These are phyloP conservation scores for Xylogone sp. DNA, from an alignment of 2,329 filamentous ascomycete species.

Conservation along the genomic window DNA sequence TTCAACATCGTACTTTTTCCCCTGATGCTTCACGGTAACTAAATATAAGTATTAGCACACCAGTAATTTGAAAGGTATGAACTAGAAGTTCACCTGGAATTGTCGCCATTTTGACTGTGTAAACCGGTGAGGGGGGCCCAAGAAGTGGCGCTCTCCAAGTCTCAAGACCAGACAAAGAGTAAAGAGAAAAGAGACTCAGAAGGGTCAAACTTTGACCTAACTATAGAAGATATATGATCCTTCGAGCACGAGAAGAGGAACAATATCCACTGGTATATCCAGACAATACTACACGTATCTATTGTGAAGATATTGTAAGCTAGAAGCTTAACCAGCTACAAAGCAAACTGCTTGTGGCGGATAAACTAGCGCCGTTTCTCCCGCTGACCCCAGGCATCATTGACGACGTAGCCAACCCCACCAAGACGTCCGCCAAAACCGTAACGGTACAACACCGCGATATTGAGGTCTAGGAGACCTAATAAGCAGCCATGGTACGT, in stretches of 20 bases:
- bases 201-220: not conserved
- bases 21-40: constrained; percentile 94
- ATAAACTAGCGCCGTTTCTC: constrained; percentile 9
- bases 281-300: not conserved
- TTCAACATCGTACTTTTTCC: constrained; percentile 93
- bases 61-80: not conserved
- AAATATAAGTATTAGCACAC: constrained; percentile 11
- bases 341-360: constrained; percentile 7
- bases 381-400: constrained; percentile 11
- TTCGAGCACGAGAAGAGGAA: constrained; percentile 2
- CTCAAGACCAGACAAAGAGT: not conserved
- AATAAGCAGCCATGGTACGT: constrained; percentile 16
- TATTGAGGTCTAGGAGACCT: not conserved
- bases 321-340: not conserved
- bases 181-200: too few relatives aligned
- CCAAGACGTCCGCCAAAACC: constrained; percentile 16
- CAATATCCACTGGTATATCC: too few relatives aligned
- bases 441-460: not conserved
- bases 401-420: constrained; percentile 18
- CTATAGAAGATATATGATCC: not conserved
- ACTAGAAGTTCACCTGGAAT: constrained; percentile 25
- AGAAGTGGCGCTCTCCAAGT: not conserved
- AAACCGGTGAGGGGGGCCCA: not conserved
- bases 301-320: not conserved
- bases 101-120: constrained; percentile 21